Base-by-base conservation (phyloP, 768 basidiomycete genomes). In the Leccinum boreale region DNA sequence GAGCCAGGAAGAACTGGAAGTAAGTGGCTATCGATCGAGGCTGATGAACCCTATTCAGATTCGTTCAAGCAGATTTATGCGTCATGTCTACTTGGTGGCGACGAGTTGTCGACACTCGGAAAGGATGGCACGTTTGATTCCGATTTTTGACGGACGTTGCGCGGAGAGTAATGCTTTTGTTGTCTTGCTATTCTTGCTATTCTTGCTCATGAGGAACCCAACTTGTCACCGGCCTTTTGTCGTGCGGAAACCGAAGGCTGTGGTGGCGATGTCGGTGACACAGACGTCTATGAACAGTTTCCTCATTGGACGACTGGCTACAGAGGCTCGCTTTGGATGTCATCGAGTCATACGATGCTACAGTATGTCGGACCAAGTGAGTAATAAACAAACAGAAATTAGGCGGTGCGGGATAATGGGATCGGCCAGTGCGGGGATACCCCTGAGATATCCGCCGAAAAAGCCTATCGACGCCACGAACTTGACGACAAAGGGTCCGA, bases 71-170 rank as follows among this genome's bases (percentile, higher is more conserved):
- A 68, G 61, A 57, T 54, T 9, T 77, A 74, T 55, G 74, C 70
- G 6, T 73, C 74, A 19, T 78, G 77, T 55, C 56, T 79, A 2
- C 61, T 79, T 8, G 68, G 67, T 46, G 69, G 74, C 15, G 65
- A 70, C 24, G 77, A 78, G 52, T 60, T 77, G 3, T 67, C 57
- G 2, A 1, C 70, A 19, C 53, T 79, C 29, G 73, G 67, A 55
- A 66, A 67, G 23, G 58, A 60, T 5, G 70, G 70, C 21, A 47
- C 55, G 11, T 73, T 72, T 57, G 62, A 74, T 44, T 72, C 67
- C 15, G 70, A 72, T 23, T 65, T 59, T 58, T 71, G 61, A 61
- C 23, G 33, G 63, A 33, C 23, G 33, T 29, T 44, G n/a, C 15
- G 10, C 10, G 15, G 21, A 33, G 31, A 31, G 19, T 45, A 15